Evolutionary conservation across 2,329 filamentous ascomycete genomes (phyloP), one percentile per base, ranked within the genome.

Genomic region (Atkinsonella texensis): DNA sequence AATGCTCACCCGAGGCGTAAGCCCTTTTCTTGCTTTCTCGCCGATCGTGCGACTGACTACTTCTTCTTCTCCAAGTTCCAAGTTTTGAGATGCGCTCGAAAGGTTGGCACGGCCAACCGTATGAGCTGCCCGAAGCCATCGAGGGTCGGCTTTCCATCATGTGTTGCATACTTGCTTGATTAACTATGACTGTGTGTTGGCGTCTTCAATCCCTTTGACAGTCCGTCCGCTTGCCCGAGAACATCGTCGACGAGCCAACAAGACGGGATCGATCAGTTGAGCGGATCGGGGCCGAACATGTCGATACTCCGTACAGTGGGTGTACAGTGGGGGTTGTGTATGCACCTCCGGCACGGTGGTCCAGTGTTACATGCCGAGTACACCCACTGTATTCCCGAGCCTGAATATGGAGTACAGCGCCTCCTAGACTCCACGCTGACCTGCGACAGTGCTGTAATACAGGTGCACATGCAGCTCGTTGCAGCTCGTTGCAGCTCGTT

Each of bases 101-200:
- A 51, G 43, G 49, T 46, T 51, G 42, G 43, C 43, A 41, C 41
- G 13, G 10, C 49, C 49, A 51, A 35, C 41, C 40, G 40, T 12
- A n/a, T 42, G 40, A 18, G 40, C 40, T 42, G 20, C 40, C 40
- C 40, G 40, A 18, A 18, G 40, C 18, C 40, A 5, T 28, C 28
- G 28, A 28, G 28, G 28, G n/a, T 42, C 40, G 40, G 4, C 10
- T 17, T n/a, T 42, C 40, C 40, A 5, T 11, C 13, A 42, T 42
- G 40, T 42, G 10, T 11, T 20, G 4, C 40, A 18, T 42, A 18
- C 13, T 20, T 18, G 3, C 35, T 12, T 15, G 35, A 15, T 12
- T 38, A 3, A 12, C 35, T 12, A 38, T 15, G 10, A 38, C 35
- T 38, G 15, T 38, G 5, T 38, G 35, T 28, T 5, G 28, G 28